Conservation (phyloP, 2,329 filamentous ascomycete genomes). For the Leptodontidium sp. region DNA sequence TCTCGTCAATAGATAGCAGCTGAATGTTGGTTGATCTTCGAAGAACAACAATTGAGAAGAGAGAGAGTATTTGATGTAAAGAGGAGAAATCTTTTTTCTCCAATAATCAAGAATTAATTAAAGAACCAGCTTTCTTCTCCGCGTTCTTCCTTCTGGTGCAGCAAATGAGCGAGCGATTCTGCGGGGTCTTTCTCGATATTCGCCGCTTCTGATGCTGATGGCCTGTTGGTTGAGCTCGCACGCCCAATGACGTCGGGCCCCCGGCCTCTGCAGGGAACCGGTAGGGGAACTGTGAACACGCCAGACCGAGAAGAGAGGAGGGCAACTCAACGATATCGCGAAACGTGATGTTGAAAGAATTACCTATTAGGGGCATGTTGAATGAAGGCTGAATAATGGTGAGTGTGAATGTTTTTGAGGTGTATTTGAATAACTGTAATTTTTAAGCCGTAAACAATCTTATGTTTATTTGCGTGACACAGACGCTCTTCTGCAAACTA, state of each 20-base stretch:
- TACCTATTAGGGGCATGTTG: too few relatives aligned
- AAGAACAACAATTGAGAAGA: neutral
- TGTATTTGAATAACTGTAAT: too few relatives aligned
- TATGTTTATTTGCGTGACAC: too few relatives aligned
- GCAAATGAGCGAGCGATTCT: conserved; percentile 14
- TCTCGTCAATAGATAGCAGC: neutral
- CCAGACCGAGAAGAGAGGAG: conserved; percentile 16
- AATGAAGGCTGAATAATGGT: too few relatives aligned
- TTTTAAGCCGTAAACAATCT: too few relatives aligned
- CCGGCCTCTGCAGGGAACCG: conserved; percentile 23
- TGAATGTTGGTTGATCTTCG: conserved; percentile 8
- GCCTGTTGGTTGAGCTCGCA: conserved; percentile 19
- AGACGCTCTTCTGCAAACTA: neutral
- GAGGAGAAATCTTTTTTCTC: neutral
- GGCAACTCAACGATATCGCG: conserved; percentile 29
- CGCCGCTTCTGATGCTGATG: neutral
- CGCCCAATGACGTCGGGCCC: conserved; percentile 35
- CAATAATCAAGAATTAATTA: neutral
- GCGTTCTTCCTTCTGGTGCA: neutral
- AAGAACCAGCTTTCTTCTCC: neutral
- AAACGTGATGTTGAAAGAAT: conserved; percentile 25
- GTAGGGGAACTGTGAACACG: neutral
- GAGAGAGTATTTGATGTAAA: neutral
- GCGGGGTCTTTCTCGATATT: conserved; percentile 4
- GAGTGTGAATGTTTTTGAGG: too few relatives aligned